phyloP scores from a whole-genome alignment of 345 rosid genomes.

The Clarkia xantiana region DNA sequence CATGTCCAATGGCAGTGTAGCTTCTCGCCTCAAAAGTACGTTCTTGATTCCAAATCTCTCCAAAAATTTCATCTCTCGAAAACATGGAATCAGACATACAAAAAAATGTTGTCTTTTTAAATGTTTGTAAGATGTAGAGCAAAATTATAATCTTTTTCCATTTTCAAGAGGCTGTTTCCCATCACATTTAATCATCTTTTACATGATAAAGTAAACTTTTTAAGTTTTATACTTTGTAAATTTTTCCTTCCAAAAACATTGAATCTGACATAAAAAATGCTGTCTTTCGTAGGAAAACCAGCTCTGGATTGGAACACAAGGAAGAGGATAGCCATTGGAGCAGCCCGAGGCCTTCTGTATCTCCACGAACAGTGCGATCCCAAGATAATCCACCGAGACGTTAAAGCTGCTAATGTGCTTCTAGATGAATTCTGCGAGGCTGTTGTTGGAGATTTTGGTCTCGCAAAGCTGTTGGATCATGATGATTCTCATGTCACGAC shows the following conservation, averaged over 20 bases:
- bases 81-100: too few relatives aligned
- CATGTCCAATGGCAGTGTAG: slow-evolving; percentile 95
- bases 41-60: slow-evolving; percentile 9
- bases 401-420: slow-evolving; percentile 84
- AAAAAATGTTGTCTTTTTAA: not conserved
- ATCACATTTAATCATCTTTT: too few relatives aligned
- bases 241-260: not conserved
- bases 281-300: slow-evolving; percentile 44
- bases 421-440: slow-evolving; percentile 79
- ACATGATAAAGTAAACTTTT: too few relatives aligned
- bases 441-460: slow-evolving; percentile 93
- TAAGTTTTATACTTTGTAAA: too few relatives aligned
- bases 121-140: not conserved
- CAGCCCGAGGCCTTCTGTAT: slow-evolving; percentile 80
- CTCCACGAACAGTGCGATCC: slow-evolving; percentile 95
- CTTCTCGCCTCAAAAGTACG: slow-evolving; percentile 83
- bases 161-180: too few relatives aligned
- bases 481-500: slow-evolving; percentile 89
- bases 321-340: slow-evolving; percentile 83
- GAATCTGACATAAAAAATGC: not conserved
- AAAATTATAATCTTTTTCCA: not conserved
- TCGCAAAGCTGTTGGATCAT: slow-evolving; percentile 84
- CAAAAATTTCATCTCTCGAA: not conserved
- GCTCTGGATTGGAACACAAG: slow-evolving; percentile 76
- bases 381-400: slow-evolving; percentile 85